Base-by-base conservation (phyloP, 2,329 filamentous ascomycete species). In the Raffaelea albimanens region DNA sequence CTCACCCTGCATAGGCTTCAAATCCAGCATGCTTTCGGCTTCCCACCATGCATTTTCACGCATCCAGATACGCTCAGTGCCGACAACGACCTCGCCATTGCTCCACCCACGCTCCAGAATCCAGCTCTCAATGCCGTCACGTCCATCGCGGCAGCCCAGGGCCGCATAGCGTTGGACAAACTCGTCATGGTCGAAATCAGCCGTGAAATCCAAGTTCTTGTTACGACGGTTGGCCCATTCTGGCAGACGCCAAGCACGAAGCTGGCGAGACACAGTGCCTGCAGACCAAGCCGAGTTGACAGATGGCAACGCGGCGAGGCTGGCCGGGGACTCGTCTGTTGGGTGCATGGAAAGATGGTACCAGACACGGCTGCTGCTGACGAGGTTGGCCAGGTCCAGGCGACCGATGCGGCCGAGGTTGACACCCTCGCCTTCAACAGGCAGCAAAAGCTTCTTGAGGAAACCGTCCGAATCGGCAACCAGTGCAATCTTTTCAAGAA, bases 181-280 rank as follows among this genome's bases (percentile, higher is more conserved):
- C 62, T 98, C 93, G 16, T 95, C 87, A 5, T 90, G 71, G 58
- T 98, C 93, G 56, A 97, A 98, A 59, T 98, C 93, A 1, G 90
- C 88, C 0, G 93, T 98, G 64, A 95, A 98, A 61, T 98, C 93
- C 2, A 97, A 79, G 57, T 85, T 82, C 62, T 87, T 88, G 63
- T 90, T 94, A 44, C 93, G 80, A 48, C 91, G 82, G 61, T 97
- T 98, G 1, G 90, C 87, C 93, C 93, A 98, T 63, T 98, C 93
- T 0, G 93, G 85, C 16, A 98, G 72, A 58, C 93, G 80, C 91
- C 93, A 98, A 3, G 89, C 80, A 18, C 93, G 86, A 18, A 98
- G 77, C 64, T 98, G 93, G 49, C 89, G 83, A 2, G 93, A 98
- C 1, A 98, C 85, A 2, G 86, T 83, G 21, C 88, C 89, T 1